phyloP scores from a whole-genome alignment of 768 basidiomycete species.

The Heimioporus sp. region DNA sequence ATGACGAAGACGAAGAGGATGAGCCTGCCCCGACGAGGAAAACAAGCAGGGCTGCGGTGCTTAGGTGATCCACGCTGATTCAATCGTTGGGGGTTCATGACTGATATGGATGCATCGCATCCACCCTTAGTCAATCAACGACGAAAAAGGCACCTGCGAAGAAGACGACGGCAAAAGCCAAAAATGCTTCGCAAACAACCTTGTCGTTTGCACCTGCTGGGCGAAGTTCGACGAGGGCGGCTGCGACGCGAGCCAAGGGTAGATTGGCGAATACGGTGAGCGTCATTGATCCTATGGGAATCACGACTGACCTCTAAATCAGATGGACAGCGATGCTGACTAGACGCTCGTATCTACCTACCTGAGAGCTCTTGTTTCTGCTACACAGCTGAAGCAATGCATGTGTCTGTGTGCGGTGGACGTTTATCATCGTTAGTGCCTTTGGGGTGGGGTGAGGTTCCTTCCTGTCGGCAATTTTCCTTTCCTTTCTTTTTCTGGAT shows the following conservation, averaged over 20 bases:
- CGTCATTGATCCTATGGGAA: background rate
- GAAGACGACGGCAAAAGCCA: constrained; percentile 38
- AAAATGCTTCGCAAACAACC: constrained; percentile 36
- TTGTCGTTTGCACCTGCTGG: constrained; percentile 63
- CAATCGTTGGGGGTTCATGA: constrained; percentile 28
- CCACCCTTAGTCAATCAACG: constrained; percentile 30
- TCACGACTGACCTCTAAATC: background rate
- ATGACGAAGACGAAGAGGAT: constrained; percentile 48
- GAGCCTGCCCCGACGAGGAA: constrained; percentile 49
- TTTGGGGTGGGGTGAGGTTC: no score
- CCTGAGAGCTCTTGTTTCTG: background rate
- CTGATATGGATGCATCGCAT: background rate
- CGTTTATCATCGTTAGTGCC: no score
- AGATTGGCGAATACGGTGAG: constrained; percentile 52
- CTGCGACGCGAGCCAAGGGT: constrained; percentile 65
- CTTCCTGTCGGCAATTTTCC: no score
- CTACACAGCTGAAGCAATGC: background rate
- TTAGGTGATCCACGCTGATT: constrained; percentile 46
- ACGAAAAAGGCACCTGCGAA: constrained; percentile 56
- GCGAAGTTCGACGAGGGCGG: constrained; percentile 56
- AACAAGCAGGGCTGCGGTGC: constrained; percentile 60
- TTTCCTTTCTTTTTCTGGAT: no score
- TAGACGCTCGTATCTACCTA: constrained; percentile 3
- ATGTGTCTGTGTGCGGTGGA: background rate
- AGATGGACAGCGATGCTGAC: constrained; percentile 29